Conservation (phyloP, 805 yeast species). For the Myxozyma monticola region DNA sequence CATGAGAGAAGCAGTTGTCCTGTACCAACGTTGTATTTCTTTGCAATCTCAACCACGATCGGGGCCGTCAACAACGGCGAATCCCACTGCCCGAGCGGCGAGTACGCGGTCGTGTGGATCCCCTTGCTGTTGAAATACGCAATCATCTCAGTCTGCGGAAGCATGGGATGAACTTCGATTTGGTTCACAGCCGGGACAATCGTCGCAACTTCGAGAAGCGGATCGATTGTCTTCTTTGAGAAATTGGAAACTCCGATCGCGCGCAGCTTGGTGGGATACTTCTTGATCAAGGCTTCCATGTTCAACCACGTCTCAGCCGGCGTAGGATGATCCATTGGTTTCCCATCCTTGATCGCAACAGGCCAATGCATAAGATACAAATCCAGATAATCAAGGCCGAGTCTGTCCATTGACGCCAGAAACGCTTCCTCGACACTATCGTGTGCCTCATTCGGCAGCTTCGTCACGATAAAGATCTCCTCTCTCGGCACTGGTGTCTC, state of each 20-base stretch:
- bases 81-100: constrained; percentile 69
- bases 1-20: constrained; percentile 73
- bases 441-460: constrained; percentile 42
- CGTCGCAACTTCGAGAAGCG: constrained; percentile 50
- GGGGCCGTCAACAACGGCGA: constrained; percentile 58
- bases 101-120: constrained; percentile 67
- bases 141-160: constrained; percentile 46
- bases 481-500: constrained; percentile 51
- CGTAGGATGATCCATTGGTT: constrained; percentile 50
- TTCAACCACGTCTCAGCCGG: constrained; percentile 71
- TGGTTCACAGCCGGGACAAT: constrained; percentile 70
- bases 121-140: constrained; percentile 53
- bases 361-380: constrained; percentile 86
- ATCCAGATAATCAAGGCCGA: constrained; percentile 75
- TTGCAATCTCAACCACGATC: constrained; percentile 64
- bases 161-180: constrained; percentile 57
- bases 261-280: constrained; percentile 53
- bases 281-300: constrained; percentile 57
- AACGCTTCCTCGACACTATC: constrained; percentile 52
- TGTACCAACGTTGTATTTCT: constrained; percentile 53
- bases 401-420: constrained; percentile 56
- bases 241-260: constrained; percentile 80
- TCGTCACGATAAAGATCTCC: constrained; percentile 47
- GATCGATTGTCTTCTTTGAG: constrained; percentile 59
- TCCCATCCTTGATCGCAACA: constrained; percentile 42